Conservation (phyloP, 805 yeast genomes). For the Yamadazyma philogaea region DNA sequence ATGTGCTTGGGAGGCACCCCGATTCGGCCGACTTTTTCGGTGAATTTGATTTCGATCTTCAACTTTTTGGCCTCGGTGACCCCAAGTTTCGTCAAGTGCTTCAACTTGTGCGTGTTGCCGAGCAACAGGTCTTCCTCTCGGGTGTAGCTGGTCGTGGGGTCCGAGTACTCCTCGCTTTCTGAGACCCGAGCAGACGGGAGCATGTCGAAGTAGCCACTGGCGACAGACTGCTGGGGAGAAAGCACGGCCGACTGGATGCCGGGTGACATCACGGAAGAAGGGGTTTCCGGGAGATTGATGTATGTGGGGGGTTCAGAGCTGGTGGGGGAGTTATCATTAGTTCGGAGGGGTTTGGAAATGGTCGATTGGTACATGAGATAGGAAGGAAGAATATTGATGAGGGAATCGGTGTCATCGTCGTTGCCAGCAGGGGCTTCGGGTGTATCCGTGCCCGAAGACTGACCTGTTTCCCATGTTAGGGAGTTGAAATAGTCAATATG, state of each 20-base stretch:
- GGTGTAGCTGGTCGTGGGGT: constrained; percentile 10
- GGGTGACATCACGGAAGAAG: constrained; percentile 1
- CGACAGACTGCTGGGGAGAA: constrained; percentile 5
- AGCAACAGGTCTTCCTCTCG: constrained; percentile 33
- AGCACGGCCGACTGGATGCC: neutral
- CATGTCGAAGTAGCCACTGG: constrained; percentile 7
- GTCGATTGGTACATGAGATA: constrained; percentile 40
- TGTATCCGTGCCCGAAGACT: neutral
- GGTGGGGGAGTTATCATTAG: constrained; percentile 18
- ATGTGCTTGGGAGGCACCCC: constrained; percentile 32
- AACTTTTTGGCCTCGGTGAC: constrained; percentile 25
- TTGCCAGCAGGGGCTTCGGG: neutral
- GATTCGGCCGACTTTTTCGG: constrained; percentile 31
- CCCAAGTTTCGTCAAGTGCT: constrained; percentile 28
- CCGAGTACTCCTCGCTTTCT: constrained; percentile 6
- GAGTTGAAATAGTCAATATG: constrained; percentile 4
- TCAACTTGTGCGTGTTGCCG: constrained; percentile 34
- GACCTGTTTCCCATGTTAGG: constrained; percentile 3
- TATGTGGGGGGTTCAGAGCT: constrained; percentile 34
- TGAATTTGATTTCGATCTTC: constrained; percentile 29
- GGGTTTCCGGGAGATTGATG: constrained; percentile 1
- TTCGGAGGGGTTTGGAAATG: constrained; percentile 7
- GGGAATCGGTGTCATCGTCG: constrained; percentile 13
- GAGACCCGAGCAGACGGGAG: neutral
- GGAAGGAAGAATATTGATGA: constrained; percentile 38